Base-by-base conservation (phyloP, 345 rosid species). In the Populus deltoides region DNA sequence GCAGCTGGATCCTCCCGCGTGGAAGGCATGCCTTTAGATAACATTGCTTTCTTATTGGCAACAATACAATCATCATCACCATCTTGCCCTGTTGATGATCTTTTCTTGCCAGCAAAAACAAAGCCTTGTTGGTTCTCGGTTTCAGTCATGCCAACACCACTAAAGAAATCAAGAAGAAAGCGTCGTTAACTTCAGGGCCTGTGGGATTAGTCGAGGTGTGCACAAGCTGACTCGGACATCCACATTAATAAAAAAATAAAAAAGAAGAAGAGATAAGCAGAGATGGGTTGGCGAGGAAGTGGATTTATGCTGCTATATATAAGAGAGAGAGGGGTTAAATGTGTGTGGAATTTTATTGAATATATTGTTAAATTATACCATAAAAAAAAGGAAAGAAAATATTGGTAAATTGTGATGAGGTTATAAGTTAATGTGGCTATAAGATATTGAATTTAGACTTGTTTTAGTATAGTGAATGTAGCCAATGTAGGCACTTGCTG, bases 1-100 rank as follows among this genome's bases (percentile, higher is more conserved):
- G 92, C 93, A 3, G 88, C 93, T 6, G 99, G 99, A 76, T 94
- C 97, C 1, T 80, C 90, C 82, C 89, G 85, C 6, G 43, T 55
- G 66, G 73, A 75, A 25, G 83, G 41, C 5, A 53, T 17, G 57
- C 57, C 57, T 17, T n/a, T 51, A 51, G 86, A 71, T 39, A 85
- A 27, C 86, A 63, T 70, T 27, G 89, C 74, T 82, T 92, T 94
- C 88, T 90, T 51, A 51, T 18, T 91, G 5, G 90, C 38, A 72
- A 74, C 62, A 69, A 81, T 7, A 77, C 71, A 8, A 70, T 77
- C 77, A 25, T 85, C 86, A 0, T 68, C 84, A 38, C 82, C 84
- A n/a, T 81, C 90, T 76, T 91, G 29, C 88, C 93, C 0, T 83
- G 71, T 17, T 87, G 91, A 9, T 51, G 83, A 75, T 66, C 94